Evolutionary conservation across 2,329 filamentous ascomycete species (phyloP), one percentile per base, ranked within the genome.

Genomic region (Bipolaris sorokiniana): DNA sequence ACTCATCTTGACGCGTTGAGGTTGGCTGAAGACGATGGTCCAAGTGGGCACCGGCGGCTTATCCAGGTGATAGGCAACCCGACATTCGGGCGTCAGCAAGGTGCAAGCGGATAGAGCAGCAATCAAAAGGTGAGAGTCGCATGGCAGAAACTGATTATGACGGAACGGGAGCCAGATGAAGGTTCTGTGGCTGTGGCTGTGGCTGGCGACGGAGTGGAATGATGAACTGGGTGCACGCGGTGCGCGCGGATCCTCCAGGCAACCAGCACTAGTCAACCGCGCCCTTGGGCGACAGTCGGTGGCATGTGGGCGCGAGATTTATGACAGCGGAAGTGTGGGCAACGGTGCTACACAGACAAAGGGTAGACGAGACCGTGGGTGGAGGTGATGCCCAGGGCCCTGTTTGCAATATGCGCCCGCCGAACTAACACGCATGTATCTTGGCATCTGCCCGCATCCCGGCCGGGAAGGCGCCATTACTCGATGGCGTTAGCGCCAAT

Each of bases 151-250:
- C 48, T 38, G 51, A 54, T 36, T 52, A 49, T 22, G 42, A 51
- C 61, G 63, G 45, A 54, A 60, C 51, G 57, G 58, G 38, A 61
- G 58, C 37, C 58, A 64, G 58, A 59, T 49, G 53, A 47, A 60
- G 56, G 42, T 48, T 49, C n/a, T 59, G 55, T 58, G 54, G 53
- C 60, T n/a, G n/a, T 42, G 40, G 22, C 40, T 13, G 34, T 20
- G 11, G 7, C 26, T 18, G 26, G 26, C 31, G 28, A 23, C 42
- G 37, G 54, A 28, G 31, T 49, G 20, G 45, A 47, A 47, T 68
- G 66, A 70, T 69, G 63, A 70, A 64, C 61, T 67, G 59, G 67
- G 63, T 60, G 66, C 48, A 46, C 33, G 51, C 53, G 54, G 53
- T 26, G 28, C 22, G 40, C 22, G 40, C 20, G 22, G 54, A 53